These are phyloP conservation scores for Gymnopilus dilepis DNA, from an alignment of 768 basidiomycete species.

Conservation along the genomic window DNA sequence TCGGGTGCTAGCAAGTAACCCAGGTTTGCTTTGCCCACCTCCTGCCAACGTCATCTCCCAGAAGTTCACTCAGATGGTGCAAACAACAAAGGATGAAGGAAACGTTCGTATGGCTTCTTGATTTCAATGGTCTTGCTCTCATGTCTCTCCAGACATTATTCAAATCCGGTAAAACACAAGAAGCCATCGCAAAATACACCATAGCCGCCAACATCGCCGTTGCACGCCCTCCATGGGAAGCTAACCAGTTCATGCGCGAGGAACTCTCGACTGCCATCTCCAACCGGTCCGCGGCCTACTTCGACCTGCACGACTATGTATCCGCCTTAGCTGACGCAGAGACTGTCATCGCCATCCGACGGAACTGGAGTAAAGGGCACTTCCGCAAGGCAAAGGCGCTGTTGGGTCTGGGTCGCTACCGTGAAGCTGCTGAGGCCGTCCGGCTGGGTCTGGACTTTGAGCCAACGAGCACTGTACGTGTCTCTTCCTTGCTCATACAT, in stretches of 20 bases:
- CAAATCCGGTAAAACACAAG: constrained; percentile 70
- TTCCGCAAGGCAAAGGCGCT: constrained; percentile 94
- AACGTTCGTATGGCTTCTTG: constrained; percentile 66
- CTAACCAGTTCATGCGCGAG: constrained; percentile 81
- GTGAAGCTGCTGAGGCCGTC: constrained; percentile 84
- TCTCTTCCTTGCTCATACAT: background rate
- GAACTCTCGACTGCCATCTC: constrained; percentile 90
- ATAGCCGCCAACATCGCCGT: constrained; percentile 77
- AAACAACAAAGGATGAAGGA: constrained; percentile 88
- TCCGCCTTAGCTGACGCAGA: constrained; percentile 90
- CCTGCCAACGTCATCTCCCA: constrained; percentile 79
- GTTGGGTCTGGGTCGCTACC: constrained; percentile 64
- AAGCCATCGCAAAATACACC: constrained; percentile 82
- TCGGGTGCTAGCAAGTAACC: constrained; percentile 69
- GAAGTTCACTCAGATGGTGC: constrained; percentile 76
- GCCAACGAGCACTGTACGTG: constrained; percentile 49
- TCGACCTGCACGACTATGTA: constrained; percentile 75
- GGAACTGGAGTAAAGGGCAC: constrained; percentile 94
- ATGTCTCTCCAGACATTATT: constrained; percentile 64
- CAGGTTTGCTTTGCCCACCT: constrained; percentile 77
- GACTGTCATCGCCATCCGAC: constrained; percentile 81
- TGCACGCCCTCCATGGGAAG: constrained; percentile 89
- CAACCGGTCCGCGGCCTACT: constrained; percentile 90
- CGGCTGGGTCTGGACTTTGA: constrained; percentile 88
- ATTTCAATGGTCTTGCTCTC: constrained; percentile 25